These are phyloP conservation scores for Fusarium pseudograminearum DNA, from an alignment of 2,329 filamentous ascomycete genomes.

Conservation along the genomic window DNA sequence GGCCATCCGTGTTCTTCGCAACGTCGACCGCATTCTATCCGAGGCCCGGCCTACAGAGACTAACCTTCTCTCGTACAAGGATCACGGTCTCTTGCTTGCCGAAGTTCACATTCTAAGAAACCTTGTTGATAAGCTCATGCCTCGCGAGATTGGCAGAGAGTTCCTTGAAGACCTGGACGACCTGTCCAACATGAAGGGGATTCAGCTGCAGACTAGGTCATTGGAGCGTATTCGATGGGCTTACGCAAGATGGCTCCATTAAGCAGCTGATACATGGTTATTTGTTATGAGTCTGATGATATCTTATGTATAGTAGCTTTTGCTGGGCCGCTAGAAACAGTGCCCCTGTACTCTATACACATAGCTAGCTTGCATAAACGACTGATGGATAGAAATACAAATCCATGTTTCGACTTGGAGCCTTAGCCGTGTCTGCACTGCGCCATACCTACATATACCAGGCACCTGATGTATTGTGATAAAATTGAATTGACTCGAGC, in stretches of 20 bases:
- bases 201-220: conserved; percentile 81
- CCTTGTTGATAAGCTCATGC: conserved; percentile 71
- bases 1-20: conserved; percentile 82
- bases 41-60: conserved; percentile 76
- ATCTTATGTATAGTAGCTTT: conserved; percentile 33
- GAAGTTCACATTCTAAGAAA: conserved; percentile 87
- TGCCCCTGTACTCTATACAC: conserved; percentile 22
- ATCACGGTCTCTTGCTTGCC: conserved; percentile 89
- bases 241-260: conserved; percentile 77
- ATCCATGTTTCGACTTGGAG: not conserved
- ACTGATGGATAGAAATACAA: conserved; percentile 17
- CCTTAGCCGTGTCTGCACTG: not conserved
- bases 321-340: conserved; percentile 21
- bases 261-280: conserved; percentile 11
- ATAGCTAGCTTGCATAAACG: conserved; percentile 39
- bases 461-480: not conserved
- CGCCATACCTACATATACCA: not conserved
- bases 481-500: not conserved
- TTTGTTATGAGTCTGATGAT: not conserved
- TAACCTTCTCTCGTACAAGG: conserved; percentile 86
- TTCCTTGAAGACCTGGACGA: conserved; percentile 91
- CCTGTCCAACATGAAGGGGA: conserved; percentile 83
- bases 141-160: conserved; percentile 80
- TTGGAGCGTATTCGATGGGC: conserved; percentile 90
- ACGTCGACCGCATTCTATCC: conserved; percentile 84